Base-by-base conservation (phyloP, 2,329 filamentous ascomycete genomes). In the Didymella keratinophila region DNA sequence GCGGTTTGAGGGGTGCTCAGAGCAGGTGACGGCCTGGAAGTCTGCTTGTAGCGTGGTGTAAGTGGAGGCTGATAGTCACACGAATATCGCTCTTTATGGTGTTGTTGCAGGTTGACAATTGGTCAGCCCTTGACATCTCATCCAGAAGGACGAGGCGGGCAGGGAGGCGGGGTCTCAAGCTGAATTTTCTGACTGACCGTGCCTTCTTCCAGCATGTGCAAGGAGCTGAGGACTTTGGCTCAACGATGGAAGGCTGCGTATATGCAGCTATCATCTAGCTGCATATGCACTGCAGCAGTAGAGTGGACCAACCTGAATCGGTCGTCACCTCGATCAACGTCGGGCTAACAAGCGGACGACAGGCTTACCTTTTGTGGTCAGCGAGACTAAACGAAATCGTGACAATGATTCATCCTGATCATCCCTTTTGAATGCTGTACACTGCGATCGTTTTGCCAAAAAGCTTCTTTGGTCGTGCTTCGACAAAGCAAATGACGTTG, bases 201-300 rank as follows among this genome's bases (percentile, higher is more conserved):
- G 55, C 46, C 49, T 39, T 46, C 43, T 39, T 52, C 42, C 54
- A 69, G 55, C 61, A 59, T 64, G 55, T 62, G 65, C 65, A 65
- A 62, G 66, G 56, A 56, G 60, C 58, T 62, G 54, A 53, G 42
- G 53, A 41, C 54, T 52, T 51, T 58, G 60, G 69, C 70, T 68
- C 67, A 59, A 68, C 60, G 65, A 68, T 66, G 62, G 70, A 68
- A 69, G 60, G 62, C 66, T 67, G 68, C 64, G 56, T 61, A 62
- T 53, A 73, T 74, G 72, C 71, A 69, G 58, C 71, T 58, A 68
- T 66, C 51, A 66, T 67, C 71, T 76, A 75, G 73, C 70, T 67
- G 73, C 73, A 76, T 76, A 75, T 76, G 73, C 73, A 73, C 20
- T 59, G 55, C 60, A 58, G 50, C 69, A 69, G 72, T 62, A 70